phyloP scores from a whole-genome alignment of 148 eudicot genomes.

The Spergularia marina region DNA sequence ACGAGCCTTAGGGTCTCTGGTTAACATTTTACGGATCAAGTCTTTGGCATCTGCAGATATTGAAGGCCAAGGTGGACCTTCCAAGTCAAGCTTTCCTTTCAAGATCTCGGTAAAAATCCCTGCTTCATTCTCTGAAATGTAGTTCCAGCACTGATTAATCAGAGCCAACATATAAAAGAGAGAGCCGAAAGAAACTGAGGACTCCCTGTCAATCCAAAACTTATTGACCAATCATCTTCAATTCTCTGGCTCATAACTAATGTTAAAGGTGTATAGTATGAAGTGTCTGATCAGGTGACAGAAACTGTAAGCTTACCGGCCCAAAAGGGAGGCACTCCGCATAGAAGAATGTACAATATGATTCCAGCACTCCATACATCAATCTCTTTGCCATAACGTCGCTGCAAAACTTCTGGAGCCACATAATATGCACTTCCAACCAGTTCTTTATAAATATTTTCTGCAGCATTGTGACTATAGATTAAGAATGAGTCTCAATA shows the following conservation, averaged over 20 bases:
- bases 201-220: neutral
- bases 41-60: conserved; percentile 77
- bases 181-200: neutral
- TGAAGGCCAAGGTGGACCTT: conserved; percentile 75
- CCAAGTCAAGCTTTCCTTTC: conserved; percentile 44
- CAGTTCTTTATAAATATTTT: conserved; percentile 48
- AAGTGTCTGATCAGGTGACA: neutral
- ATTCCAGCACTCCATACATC: conserved; percentile 98
- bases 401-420: conserved; percentile 76
- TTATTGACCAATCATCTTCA: too few species aligned
- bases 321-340: conserved; percentile 93
- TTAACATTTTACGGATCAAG: conserved; percentile 64
- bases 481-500: neutral
- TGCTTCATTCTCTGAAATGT: conserved; percentile 62
- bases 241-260: too few species aligned
- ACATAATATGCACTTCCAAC: conserved; percentile 92
- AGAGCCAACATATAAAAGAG: neutral
- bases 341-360: conserved; percentile 76
- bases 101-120: conserved; percentile 64
- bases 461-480: conserved; percentile 31
- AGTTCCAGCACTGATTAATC: conserved; percentile 9
- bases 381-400: conserved; percentile 74
- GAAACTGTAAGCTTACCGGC: conserved; percentile 43
- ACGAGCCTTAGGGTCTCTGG: conserved; percentile 56
- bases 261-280: too few species aligned